Evolutionary conservation across 2,329 filamentous ascomycete genomes (phyloP).

Genomic region (Seiridium unicorne): DNA sequence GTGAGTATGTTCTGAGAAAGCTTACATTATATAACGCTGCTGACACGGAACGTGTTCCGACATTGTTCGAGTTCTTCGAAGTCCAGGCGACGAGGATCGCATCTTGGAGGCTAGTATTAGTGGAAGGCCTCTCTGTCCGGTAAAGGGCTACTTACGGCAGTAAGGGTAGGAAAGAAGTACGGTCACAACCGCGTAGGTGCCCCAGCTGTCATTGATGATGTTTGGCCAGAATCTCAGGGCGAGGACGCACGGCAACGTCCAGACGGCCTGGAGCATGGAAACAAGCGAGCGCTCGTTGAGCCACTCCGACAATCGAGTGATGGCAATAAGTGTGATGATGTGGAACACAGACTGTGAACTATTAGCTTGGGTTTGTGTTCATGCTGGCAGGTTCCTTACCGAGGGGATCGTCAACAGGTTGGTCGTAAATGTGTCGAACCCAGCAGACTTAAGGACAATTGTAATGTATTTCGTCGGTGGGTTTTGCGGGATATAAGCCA

Average conservation of each 20-base stretch:
- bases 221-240: constrained; percentile 46
- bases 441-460: constrained; percentile 47
- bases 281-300: constrained; percentile 48
- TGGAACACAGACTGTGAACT: constrained; percentile 41
- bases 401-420: constrained; percentile 56
- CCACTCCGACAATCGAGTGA: constrained; percentile 49
- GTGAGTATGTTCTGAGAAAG: not conserved
- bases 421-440: constrained; percentile 52
- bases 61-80: constrained; percentile 57
- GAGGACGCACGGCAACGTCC: constrained; percentile 54
- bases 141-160: constrained; percentile 29
- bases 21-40: constrained; percentile 56
- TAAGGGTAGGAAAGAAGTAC: constrained; percentile 54
- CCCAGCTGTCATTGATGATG: constrained; percentile 42
- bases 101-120: constrained; percentile 28
- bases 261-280: constrained; percentile 45
- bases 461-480: constrained; percentile 51
- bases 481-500: constrained; percentile 45
- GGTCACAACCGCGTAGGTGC: constrained; percentile 48
- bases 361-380: not conserved
- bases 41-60: constrained; percentile 57
- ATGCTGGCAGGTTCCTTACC: constrained; percentile 25
- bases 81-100: constrained; percentile 59
- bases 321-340: constrained; percentile 47
- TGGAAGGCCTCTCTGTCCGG: too few species aligned